A percentile compares a stretch with the other conserved stretches of the same genome.
Conservation (phyloP, 2,329 filamentous ascomycete genomes). For the Colletotrichum magnum region DNA sequence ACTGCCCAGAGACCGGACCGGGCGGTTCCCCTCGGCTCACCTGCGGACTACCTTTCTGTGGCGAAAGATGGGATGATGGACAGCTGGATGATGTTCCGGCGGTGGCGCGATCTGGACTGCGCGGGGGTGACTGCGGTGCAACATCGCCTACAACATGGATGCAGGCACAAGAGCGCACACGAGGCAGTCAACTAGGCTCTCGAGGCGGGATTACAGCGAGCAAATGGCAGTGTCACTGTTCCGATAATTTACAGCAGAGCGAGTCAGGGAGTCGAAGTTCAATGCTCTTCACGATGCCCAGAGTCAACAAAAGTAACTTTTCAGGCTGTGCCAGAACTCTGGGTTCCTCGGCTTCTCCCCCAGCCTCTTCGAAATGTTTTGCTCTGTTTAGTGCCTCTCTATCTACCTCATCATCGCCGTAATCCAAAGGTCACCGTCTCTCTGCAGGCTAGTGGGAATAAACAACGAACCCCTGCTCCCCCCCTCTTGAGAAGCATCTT, state of each 20-base stretch:
- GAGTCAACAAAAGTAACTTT: background rate
- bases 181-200: background rate
- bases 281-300: background rate
- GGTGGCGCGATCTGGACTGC: slow-evolving; percentile 10
- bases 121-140: slow-evolving; percentile 3
- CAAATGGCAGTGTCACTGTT: no score
- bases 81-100: background rate
- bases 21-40: slow-evolving; percentile 6
- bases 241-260: background rate
- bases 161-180: slow-evolving; percentile 18
- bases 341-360: no score
- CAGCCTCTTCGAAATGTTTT: background rate
- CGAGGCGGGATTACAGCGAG: background rate
- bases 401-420: background rate
- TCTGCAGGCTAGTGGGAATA: slow-evolving; percentile 13
- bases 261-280: background rate
- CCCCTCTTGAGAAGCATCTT: slow-evolving; percentile 33
- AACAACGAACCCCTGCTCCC: slow-evolving; percentile 19
- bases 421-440: background rate
- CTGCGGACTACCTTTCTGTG: background rate
- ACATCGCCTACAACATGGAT: slow-evolving; percentile 9
- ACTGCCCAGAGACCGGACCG: background rate
- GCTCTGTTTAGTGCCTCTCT: background rate
- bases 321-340: background rate
- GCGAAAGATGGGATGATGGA: background rate